phyloP scores from a whole-genome alignment of 2,329 filamentous ascomycete species.

The Exserohilum turcica region DNA sequence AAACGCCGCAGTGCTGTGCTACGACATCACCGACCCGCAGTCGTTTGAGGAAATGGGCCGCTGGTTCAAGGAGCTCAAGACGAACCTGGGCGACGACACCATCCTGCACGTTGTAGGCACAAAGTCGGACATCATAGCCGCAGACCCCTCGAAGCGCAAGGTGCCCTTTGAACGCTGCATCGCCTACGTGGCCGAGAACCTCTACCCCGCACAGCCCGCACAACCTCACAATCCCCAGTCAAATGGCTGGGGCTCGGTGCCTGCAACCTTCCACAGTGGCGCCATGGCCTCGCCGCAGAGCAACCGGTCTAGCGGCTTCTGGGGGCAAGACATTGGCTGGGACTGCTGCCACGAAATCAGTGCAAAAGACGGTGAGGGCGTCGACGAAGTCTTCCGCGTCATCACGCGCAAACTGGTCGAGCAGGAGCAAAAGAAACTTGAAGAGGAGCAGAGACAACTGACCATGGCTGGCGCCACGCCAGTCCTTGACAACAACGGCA shows the following conservation, averaged over 20 bases:
- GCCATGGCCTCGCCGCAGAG: conserved; percentile 54
- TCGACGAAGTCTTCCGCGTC: conserved; percentile 94
- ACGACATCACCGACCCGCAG: conserved; percentile 84
- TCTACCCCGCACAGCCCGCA: conserved; percentile 68
- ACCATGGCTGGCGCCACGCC: conserved; percentile 53
- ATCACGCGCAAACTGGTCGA: conserved; percentile 85
- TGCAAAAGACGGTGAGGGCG: conserved; percentile 90
- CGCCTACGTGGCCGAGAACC: conserved; percentile 90
- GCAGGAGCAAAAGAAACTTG: conserved; percentile 64
- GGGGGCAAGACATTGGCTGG: conserved; percentile 93
- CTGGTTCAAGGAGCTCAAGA: conserved; percentile 84
- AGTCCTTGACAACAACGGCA: conserved; percentile 41
- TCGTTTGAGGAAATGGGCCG: conserved; percentile 92
- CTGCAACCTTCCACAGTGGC: conserved; percentile 48
- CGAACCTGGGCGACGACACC: conserved; percentile 75
- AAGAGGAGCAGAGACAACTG: conserved; percentile 56
- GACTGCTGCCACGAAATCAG: conserved; percentile 97
- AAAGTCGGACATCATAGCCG: conserved; percentile 77
- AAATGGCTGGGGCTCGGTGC: conserved; percentile 33
- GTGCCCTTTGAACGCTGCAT: conserved; percentile 96
- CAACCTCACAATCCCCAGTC: conserved; percentile 26
- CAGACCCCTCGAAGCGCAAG: conserved; percentile 76
- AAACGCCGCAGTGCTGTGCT: conserved; percentile 91
- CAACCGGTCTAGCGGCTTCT: conserved; percentile 72
- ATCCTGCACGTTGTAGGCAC: conserved; percentile 93